Base-by-base conservation (phyloP, 495 filamentous ascomycete genomes). In the Penicillium riverlandense region DNA sequence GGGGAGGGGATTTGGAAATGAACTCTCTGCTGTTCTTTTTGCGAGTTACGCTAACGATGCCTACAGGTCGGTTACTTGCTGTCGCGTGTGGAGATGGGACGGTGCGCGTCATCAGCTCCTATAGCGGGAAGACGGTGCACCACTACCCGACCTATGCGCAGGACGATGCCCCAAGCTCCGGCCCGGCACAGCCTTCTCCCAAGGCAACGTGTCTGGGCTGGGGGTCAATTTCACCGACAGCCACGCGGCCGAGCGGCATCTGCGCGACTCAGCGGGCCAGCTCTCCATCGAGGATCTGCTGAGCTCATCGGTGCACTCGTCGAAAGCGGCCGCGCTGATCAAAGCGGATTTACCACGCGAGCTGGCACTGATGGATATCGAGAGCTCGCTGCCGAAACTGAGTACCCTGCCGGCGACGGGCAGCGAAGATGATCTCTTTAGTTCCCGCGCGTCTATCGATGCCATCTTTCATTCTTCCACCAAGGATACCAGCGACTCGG, bases 341-440 rank as follows among this genome's bases (percentile, higher is more conserved):
- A 70, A 68, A 38, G 63, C 70, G 0, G 80, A 91, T 57, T 63
- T 95, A n/a, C 87, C 88, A 1, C 70, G 83, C 33, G 84, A 90
- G 49, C 71, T 96, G 29, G 81, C 83, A 7, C 75, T 85, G 45
- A 58, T 94, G 37, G 90, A 95, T 57, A 74, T 90, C 14, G 87
- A 90, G 45, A 79, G 67, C n/a, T 80, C 84, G 28, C 62, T 96
- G 31, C 90, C 90, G 1, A 91, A 85, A 58, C 67, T 94, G 42
- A 86, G 85, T 59, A 74, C 80, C 1, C 58, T 95, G 29, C 80
- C 80, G 5, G 80, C 80, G n/a, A 67, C 61, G 8, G 66, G 67
- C 4, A 53, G 59, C 35, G 66, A 67, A 54, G 65, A 55, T 44
- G 68, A 66, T 29, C 30, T 57, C 12, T 61, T 61, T 15, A 61